Conservation (phyloP, 768 basidiomycete genomes). For the Leccinum sublutescens region DNA sequence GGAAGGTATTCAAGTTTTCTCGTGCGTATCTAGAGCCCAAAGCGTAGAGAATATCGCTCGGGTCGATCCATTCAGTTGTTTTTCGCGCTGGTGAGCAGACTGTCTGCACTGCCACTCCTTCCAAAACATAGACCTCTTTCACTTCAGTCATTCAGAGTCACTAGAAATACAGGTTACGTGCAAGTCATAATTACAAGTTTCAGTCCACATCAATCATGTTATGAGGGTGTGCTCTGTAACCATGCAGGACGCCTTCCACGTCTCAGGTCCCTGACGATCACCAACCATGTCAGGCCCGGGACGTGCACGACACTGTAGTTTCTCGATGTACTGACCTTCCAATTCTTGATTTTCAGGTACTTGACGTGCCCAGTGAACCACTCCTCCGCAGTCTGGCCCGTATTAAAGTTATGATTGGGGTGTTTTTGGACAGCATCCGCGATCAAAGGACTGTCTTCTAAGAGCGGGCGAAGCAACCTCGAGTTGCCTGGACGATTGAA, state of each 20-base stretch:
- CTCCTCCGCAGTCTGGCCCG: not conserved
- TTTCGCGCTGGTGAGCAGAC: too few relatives aligned
- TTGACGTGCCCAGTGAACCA: not conserved
- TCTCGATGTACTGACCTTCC: not conserved
- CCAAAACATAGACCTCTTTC: too few relatives aligned
- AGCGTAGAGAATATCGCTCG: too few relatives aligned
- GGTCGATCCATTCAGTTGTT: too few relatives aligned
- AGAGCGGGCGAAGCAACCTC: not conserved
- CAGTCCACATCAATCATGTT: not conserved
- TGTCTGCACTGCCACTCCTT: too few relatives aligned
- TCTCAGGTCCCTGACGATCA: constrained; percentile 26
- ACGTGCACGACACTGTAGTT: not conserved
- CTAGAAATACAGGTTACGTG: not conserved
- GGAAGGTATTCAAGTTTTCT: too few relatives aligned
- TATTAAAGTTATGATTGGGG: not conserved
- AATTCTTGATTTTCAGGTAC: not conserved
- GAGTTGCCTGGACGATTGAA: not conserved
- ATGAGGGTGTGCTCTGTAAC: constrained; percentile 29
- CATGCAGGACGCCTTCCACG: constrained; percentile 26
- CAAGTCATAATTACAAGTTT: not conserved
- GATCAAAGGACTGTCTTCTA: not conserved
- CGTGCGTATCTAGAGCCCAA: too few relatives aligned
- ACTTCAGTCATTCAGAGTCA: not conserved
- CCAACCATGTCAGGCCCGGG: not conserved
- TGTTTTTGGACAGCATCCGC: not conserved